phyloP scores from a whole-genome alignment of 208 protist genomes.

The Trypanosoma platydactyli region DNA sequence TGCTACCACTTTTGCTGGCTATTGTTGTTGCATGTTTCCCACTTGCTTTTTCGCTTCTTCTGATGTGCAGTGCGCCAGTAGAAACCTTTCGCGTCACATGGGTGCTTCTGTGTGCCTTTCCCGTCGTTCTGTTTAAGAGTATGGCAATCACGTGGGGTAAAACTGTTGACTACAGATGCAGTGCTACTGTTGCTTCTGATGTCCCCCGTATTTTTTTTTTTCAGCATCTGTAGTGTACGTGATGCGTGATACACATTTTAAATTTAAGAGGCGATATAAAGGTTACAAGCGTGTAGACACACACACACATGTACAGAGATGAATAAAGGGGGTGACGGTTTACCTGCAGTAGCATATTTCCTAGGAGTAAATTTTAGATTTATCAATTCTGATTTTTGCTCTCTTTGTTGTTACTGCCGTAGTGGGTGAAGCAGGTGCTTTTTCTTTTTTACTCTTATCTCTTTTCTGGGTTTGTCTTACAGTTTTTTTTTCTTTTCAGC shows the following conservation, averaged over 20 bases:
- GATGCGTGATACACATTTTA: too few relatives aligned
- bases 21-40: not conserved
- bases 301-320: too few relatives aligned
- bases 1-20: not conserved
- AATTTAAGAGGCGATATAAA: too few relatives aligned
- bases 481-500: not conserved
- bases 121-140: constrained; percentile 7
- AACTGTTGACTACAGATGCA: not conserved
- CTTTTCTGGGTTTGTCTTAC: not conserved
- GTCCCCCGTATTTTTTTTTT: too few relatives aligned
- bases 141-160: not conserved
- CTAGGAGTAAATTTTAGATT: too few relatives aligned
- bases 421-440: too few relatives aligned
- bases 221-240: too few relatives aligned
- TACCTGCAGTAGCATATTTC: too few relatives aligned
- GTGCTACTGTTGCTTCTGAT: not conserved
- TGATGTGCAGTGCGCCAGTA: constrained; percentile 18
- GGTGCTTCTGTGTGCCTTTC: constrained; percentile 21
- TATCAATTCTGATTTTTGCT: too few relatives aligned
- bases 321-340: too few relatives aligned
- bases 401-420: not conserved
- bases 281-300: too few relatives aligned
- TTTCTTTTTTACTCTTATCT: not conserved
- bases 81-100: constrained; percentile 25
- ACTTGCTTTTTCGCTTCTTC: constrained; percentile 3